Evolutionary conservation across 495 filamentous ascomycete species (phyloP), one percentile per base, ranked within the genome.

Genomic region (Aspergillus steynii): DNA sequence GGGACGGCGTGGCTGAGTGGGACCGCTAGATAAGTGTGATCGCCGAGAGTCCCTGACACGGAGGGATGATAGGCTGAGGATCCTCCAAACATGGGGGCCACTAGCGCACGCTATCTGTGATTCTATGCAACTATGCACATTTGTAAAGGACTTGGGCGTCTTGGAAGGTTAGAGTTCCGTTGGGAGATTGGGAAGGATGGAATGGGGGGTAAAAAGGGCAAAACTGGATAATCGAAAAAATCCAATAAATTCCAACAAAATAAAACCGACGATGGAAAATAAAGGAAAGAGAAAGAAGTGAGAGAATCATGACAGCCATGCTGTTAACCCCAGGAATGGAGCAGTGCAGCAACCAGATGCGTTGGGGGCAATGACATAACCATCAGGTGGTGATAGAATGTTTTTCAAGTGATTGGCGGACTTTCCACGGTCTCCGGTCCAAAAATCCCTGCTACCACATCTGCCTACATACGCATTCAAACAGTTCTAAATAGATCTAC

Each of bases 111-210:
- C 53, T 55, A 46, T 55, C 53, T 55, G 53, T 55, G 53, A 55
- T 55, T 55, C 46, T 55, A 55, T 55, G 53, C 53, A 55, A 45
- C 53, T 55, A 55, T 28, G 46, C 53, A 34, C 28, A 55, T 45
- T 28, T 46, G 28, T 34, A 28, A 34, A 55, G 53, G 53, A 42
- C 9, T 42, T 42, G 37, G 37, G 37, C 37, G 12, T 42, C 9
- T 42, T 42, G 37, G 37, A 42, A 42, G 37, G 37, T 42, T 42
- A 42, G 12, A 42, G 12, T 42, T 42, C 5, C 37, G 37, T 42
- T 42, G 37, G 37, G 37, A 42, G 37, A 42, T 14, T 42, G 4
- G 1, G 37, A 42, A 42, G 37, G 37, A 42, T 42, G 5, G 37
- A 10, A 42, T 12, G 7, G 5, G 12, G 37, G 37, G 37, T 1